Evolutionary conservation across 2,329 filamentous ascomycete genomes (phyloP).

Genomic region (Seiridium cupressi): DNA sequence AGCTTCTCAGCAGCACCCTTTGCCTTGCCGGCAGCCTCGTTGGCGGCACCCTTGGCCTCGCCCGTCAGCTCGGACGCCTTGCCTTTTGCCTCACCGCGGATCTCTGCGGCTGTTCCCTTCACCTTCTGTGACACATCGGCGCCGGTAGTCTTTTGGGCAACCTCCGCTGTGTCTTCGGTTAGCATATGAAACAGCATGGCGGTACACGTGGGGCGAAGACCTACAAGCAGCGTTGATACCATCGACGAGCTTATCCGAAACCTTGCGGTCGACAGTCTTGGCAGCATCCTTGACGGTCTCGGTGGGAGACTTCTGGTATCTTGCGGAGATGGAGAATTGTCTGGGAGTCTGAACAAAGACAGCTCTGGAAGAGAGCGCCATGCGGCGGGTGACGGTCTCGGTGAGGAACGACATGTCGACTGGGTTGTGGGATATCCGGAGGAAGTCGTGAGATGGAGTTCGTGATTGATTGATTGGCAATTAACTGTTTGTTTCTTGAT

Average conservation of each 20-base stretch:
- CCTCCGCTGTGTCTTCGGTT: slow-evolving; percentile 13
- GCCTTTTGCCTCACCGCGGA: slow-evolving; percentile 23
- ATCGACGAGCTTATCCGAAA: slow-evolving; percentile 60
- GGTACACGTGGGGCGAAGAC: slow-evolving; percentile 19
- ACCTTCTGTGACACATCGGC: slow-evolving; percentile 33
- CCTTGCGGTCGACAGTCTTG: slow-evolving; percentile 57
- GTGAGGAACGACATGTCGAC: slow-evolving; percentile 52
- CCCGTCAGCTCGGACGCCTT: slow-evolving; percentile 32
- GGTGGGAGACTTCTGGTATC: slow-evolving; percentile 45
- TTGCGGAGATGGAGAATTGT: slow-evolving; percentile 48
- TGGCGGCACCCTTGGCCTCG: slow-evolving; percentile 26
- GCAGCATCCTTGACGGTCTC: slow-evolving; percentile 58
- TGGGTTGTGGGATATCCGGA: slow-evolving; percentile 10
- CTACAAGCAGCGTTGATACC: slow-evolving; percentile 59
- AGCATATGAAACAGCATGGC: background rate
- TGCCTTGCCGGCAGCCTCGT: slow-evolving; percentile 13
- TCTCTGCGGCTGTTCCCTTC: slow-evolving; percentile 31
- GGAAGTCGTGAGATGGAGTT: background rate
- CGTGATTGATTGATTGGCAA: background rate
- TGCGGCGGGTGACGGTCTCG: slow-evolving; percentile 41
- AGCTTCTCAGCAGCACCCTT: slow-evolving; percentile 10
- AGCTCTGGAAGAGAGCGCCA: slow-evolving; percentile 33
- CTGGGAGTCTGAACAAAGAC: slow-evolving; percentile 40
- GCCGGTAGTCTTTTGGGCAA: slow-evolving; percentile 48
- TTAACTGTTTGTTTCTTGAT: background rate